phyloP scores from a whole-genome alignment of 345 rosid genomes.

The Rhizophora mangle region DNA sequence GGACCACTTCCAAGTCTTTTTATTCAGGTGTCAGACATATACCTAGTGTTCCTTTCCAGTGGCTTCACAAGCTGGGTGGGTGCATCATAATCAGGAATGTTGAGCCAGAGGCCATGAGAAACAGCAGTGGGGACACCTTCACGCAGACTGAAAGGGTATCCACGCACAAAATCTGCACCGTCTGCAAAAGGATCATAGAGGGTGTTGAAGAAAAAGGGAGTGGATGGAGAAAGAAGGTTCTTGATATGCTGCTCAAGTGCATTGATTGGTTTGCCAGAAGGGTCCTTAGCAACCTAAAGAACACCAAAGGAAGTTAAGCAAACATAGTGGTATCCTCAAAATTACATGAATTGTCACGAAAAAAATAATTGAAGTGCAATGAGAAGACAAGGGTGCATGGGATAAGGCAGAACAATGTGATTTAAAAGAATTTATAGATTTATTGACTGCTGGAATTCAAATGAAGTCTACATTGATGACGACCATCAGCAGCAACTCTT shows the following conservation, averaged over 20 bases:
- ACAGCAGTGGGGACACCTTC: conserved; percentile 96
- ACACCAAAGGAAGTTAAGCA: neutral
- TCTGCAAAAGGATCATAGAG: conserved; percentile 84
- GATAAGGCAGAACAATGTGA: neutral
- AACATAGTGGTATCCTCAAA: neutral
- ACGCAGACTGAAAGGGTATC: conserved; percentile 90
- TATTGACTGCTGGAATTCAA: neutral
- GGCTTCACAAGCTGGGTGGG: conserved; percentile 99
- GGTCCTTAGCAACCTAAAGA: conserved; percentile 82
- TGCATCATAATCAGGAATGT: conserved; percentile 97
- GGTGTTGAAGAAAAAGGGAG: conserved; percentile 95
- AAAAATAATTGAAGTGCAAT: neutral
- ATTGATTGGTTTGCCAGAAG: conserved; percentile 70
- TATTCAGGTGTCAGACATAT: neutral
- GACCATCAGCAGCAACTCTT: too few relatives aligned
- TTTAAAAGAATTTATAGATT: neutral
- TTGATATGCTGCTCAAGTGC: conserved; percentile 96
- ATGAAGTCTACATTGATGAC: neutral
- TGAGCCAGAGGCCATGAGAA: conserved; percentile 98
- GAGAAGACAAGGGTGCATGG: neutral
- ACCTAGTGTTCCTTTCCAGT: conserved; percentile 85
- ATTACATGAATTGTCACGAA: neutral
- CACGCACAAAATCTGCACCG: conserved; percentile 95
- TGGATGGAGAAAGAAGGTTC: conserved; percentile 80
- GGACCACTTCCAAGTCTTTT: neutral